A percentile compares a stretch with the other conserved stretches of the same genome.
phyloP scores from a whole-genome alignment of 2,329 filamentous ascomycete genomes.

The Coniella vitis region DNA sequence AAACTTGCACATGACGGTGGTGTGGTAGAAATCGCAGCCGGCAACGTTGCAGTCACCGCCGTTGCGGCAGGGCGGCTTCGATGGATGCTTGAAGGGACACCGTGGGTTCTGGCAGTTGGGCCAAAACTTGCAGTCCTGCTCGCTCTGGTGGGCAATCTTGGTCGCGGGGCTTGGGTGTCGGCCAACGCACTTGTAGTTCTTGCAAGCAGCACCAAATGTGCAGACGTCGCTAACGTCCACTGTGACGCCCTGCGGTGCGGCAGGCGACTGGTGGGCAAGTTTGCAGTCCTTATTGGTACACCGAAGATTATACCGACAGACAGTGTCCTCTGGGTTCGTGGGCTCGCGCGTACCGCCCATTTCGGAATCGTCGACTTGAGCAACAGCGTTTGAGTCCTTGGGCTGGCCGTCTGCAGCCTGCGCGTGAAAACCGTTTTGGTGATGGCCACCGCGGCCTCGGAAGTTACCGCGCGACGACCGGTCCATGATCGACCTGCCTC shows the following conservation, averaged over 20 bases:
- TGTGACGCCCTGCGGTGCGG: constrained; percentile 67
- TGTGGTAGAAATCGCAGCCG: constrained; percentile 86
- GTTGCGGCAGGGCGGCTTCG: constrained; percentile 82
- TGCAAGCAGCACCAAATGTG: constrained; percentile 83
- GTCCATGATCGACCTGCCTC: constrained; percentile 64
- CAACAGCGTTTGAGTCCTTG: constrained; percentile 25
- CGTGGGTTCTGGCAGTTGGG: constrained; percentile 83
- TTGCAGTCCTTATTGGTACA: constrained; percentile 88
- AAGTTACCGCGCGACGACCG: constrained; percentile 56
- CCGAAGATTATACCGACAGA: constrained; percentile 84
- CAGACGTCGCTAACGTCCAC: constrained; percentile 79
- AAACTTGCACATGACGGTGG: constrained; percentile 79
- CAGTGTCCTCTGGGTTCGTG: constrained; percentile 54
- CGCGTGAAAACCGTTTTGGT: constrained; percentile 32
- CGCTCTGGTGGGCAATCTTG: constrained; percentile 68
- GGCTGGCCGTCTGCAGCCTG: constrained; percentile 26
- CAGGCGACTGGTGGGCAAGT: constrained; percentile 91
- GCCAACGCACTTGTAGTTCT: constrained; percentile 88
- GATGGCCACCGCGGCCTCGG: constrained; percentile 41
- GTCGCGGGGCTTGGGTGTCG: constrained; percentile 89
- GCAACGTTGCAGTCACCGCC: constrained; percentile 77
- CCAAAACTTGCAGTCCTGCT: constrained; percentile 85
- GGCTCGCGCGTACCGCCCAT: constrained; percentile 49
- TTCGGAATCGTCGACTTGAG: constrained; percentile 52
- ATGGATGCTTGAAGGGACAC: constrained; percentile 85